These are phyloP conservation scores for Pseudozyma thailandica DNA, from an alignment of 1,284 basidiomycete genomes.

Conservation along the genomic window DNA sequence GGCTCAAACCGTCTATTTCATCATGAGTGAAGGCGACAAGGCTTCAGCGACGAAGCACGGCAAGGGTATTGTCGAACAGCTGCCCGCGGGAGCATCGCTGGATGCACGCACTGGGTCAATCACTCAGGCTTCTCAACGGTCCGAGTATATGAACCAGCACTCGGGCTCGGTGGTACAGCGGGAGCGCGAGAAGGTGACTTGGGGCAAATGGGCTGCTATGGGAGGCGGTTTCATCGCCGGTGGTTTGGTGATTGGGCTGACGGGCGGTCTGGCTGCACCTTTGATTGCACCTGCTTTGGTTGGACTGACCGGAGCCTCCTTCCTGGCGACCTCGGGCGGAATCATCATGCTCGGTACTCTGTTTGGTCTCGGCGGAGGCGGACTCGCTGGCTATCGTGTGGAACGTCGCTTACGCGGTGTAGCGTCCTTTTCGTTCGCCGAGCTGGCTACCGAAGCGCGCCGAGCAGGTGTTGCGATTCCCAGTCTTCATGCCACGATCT, in stretches of 20 bases:
- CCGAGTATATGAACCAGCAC: conserved; percentile 60
- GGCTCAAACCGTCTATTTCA: conserved; percentile 61
- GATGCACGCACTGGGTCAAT: conserved; percentile 36
- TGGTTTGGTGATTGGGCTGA: conserved; percentile 57
- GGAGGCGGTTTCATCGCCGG: conserved; percentile 57
- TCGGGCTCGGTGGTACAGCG: conserved; percentile 43
- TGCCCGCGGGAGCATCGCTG: conserved; percentile 39
- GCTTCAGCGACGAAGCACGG: conserved; percentile 45
- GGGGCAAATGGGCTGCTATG: conserved; percentile 59
- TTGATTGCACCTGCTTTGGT: conserved; percentile 59
- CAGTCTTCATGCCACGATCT: conserved; percentile 61
- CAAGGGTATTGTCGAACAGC: conserved; percentile 51
- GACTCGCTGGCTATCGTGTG: conserved; percentile 61
- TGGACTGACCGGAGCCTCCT: conserved; percentile 57
- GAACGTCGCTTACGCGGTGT: conserved; percentile 54
- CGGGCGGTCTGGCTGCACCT: conserved; percentile 61
- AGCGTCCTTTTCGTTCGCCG: conserved; percentile 48
- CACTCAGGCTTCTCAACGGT: conserved; percentile 41
- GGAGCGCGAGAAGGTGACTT: conserved; percentile 55
- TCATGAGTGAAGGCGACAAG: conserved; percentile 52
- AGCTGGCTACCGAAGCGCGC: conserved; percentile 43
- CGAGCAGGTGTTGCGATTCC: conserved; percentile 54
- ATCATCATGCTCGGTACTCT: conserved; percentile 62
- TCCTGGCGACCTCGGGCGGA: conserved; percentile 59
- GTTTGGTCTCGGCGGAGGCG: conserved; percentile 60